Base-by-base conservation (phyloP, 306 rosid species). In the Psophocarpus tetragonolobus region DNA sequence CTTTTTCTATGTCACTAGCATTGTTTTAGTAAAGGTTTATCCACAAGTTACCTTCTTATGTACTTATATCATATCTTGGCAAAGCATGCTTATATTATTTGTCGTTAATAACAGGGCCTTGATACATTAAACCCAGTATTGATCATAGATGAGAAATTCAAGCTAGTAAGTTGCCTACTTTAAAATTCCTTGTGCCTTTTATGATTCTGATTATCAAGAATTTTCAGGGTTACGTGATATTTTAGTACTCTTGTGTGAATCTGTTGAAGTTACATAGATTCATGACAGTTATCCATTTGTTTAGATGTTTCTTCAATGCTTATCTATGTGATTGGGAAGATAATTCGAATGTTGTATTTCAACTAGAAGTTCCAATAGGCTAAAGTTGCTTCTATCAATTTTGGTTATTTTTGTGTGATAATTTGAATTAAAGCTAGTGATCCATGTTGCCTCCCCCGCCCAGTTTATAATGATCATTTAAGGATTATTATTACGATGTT, bases 121-220 rank as follows among this genome's bases (percentile, higher is more conserved):
- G 87, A 93, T 80, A 88, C 98, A 15, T 68, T 86, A 84, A 86
- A 91, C 80, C 98, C 98, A 0, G 75, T 82, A 66, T 54, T 93
- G 87, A 84, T 83, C 75, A 90, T 91, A 48, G 94, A 82, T 44
- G 90, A 86, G 66, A 89, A 81, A 74, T 76, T 83, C 80, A 93
- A 86, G 85, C 80, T 91, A 91, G 98, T 93, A 84, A 83, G 87
- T 72, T 73, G 13, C 53, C 75, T 64, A 17, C 73, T 73, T 56
- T 8, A 24, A 73, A 62, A 9, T 48, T 30, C 24, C 47, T 18
- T 48, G 61, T 38, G 18, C 35, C 35, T 42, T 66, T 26, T 2
- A 41, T 23, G 20, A 33, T 29, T 74, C 56, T 72, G 6, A 71
- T 78, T 38, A 18, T 72, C 67, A 47, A 1, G 24, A 77, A 24